Percentiles rank a stretch among this genome's conserved stretches.
phyloP scores from a whole-genome alignment of 495 filamentous ascomycete genomes.

The Geoglossum glabrum region DNA sequence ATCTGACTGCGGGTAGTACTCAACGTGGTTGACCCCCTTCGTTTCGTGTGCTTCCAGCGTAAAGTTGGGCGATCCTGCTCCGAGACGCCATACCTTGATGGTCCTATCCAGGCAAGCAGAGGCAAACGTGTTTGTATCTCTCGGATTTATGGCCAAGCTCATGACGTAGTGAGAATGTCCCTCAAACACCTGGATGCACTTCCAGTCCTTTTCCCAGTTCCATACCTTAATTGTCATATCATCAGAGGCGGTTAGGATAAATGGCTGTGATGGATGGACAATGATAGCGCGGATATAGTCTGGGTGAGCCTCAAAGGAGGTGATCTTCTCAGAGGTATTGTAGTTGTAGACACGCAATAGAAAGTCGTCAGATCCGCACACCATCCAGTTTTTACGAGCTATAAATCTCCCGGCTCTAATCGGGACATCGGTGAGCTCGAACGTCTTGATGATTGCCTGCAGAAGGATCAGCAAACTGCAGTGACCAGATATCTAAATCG shows the following conservation, averaged over 20 bases:
- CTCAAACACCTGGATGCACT: slow-evolving; percentile 93
- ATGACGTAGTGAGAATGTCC: slow-evolving; percentile 98
- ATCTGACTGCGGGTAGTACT: slow-evolving; percentile 91
- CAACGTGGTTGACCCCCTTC: slow-evolving; percentile 94
- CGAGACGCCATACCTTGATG: slow-evolving; percentile 96
- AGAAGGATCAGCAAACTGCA: not conserved
- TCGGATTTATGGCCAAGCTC: slow-evolving; percentile 98
- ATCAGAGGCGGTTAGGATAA: slow-evolving; percentile 91
- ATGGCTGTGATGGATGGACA: slow-evolving; percentile 92
- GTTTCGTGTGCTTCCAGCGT: slow-evolving; percentile 94
- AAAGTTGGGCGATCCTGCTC: slow-evolving; percentile 75
- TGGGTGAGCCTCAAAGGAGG: slow-evolving; percentile 92
- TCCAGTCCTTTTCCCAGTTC: slow-evolving; percentile 98
- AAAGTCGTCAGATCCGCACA: slow-evolving; percentile 96
- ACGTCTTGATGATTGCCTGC: slow-evolving; percentile 87
- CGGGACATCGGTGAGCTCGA: slow-evolving; percentile 97
- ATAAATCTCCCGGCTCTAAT: slow-evolving; percentile 94
- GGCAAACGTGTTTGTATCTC: slow-evolving; percentile 96
- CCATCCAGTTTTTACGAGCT: slow-evolving; percentile 97
- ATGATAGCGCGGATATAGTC: slow-evolving; percentile 97
- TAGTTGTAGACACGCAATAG: slow-evolving; percentile 94
- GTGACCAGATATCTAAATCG: not conserved
- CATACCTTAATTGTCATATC: slow-evolving; percentile 99
- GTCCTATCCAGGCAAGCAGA: slow-evolving; percentile 91
- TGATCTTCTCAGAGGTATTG: slow-evolving; percentile 98